These are phyloP conservation scores for Fusarium kyushuense DNA, from an alignment of 2,329 filamentous ascomycete species.

Conservation along the genomic window DNA sequence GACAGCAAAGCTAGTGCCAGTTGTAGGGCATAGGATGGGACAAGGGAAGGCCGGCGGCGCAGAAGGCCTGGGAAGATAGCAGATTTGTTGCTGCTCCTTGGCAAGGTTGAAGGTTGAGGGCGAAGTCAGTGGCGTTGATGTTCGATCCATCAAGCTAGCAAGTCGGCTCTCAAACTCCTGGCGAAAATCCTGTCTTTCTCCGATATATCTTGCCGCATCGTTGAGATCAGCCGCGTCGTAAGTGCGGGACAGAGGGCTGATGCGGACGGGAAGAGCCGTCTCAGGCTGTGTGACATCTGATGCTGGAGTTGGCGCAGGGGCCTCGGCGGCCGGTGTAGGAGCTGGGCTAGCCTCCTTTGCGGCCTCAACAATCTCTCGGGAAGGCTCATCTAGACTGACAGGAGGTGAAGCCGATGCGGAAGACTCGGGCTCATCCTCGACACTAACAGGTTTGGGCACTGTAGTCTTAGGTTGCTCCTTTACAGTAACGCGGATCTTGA, in stretches of 20 bases:
- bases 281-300: conserved; percentile 32
- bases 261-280: conserved; percentile 43
- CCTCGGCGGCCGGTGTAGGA: conserved; percentile 35
- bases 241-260: conserved; percentile 44
- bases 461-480: conserved; percentile 42
- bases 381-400: conserved; percentile 27
- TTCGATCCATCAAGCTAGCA: conserved; percentile 45
- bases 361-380: conserved; percentile 33
- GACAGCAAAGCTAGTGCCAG: conserved; percentile 73
- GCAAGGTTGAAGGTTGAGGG: conserved; percentile 1
- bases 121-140: conserved; percentile 24
- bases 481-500: conserved; percentile 82
- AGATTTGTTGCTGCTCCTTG: conserved; percentile 15
- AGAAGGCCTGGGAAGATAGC: conserved; percentile 10
- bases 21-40: conserved; percentile 24
- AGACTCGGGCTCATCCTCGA: conserved; percentile 64
- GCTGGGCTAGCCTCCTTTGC: conserved; percentile 29
- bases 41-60: background rate
- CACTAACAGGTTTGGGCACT: conserved; percentile 58
- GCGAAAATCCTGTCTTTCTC: conserved; percentile 39
- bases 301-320: conserved; percentile 37
- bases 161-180: conserved; percentile 48
- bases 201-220: conserved; percentile 46
- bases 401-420: conserved; percentile 20
- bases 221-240: conserved; percentile 46